phyloP scores from a whole-genome alignment of 805 yeast genomes.

The Saccharomycopsis sp. region DNA sequence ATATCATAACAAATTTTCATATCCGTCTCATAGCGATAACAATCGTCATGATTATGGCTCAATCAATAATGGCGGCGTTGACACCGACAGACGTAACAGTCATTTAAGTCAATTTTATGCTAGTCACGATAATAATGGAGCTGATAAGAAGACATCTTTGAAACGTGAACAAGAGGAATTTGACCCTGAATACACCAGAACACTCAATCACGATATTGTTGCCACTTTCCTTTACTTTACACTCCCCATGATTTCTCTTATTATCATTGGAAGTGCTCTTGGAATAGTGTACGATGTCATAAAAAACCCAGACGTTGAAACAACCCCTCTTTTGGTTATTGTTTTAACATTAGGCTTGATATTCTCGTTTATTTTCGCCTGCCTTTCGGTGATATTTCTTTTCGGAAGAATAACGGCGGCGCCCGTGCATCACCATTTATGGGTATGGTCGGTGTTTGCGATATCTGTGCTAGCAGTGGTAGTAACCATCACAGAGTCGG shows the following conservation, averaged over 20 bases:
- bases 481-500: slow-evolving; percentile 4
- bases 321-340: slow-evolving; percentile 6
- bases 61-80: neutral
- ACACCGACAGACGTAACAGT: neutral
- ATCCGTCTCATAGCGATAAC: neutral
- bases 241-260: slow-evolving; percentile 12
- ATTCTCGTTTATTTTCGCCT: slow-evolving; percentile 7
- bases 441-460: slow-evolving; percentile 16
- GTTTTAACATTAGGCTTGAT: slow-evolving; percentile 5
- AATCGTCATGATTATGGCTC: neutral
- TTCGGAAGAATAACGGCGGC: slow-evolving; percentile 13
- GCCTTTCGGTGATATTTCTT: slow-evolving; percentile 8
- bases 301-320: slow-evolving; percentile 9
- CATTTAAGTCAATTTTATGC: neutral
- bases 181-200: slow-evolving; percentile 12
- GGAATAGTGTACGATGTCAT: slow-evolving; percentile 16
- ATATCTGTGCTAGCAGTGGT: slow-evolving; percentile 6
- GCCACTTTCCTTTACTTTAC: slow-evolving; percentile 19
- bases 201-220: slow-evolving; percentile 16
- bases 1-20: neutral
- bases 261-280: slow-evolving; percentile 13
- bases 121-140: neutral
- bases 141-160: neutral
- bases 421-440: slow-evolving; percentile 16
- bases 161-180: neutral